A percentile compares a stretch with the other conserved stretches of the same genome.
Conservation (phyloP, 2,329 filamentous ascomycete genomes). For the Aspergillus bombycis region DNA sequence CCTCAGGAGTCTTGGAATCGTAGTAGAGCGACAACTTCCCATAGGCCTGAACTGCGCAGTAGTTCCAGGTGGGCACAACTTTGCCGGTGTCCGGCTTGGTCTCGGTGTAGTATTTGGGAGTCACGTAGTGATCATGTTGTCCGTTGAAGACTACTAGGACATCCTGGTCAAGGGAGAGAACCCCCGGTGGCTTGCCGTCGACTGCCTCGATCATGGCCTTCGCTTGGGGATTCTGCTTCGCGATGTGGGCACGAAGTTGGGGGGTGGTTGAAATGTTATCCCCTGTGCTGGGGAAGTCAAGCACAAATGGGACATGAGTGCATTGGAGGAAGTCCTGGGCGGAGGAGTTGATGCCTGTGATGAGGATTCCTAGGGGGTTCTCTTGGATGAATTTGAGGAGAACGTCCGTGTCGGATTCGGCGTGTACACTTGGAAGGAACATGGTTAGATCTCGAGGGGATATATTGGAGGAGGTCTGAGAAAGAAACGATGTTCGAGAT, state of each 20-base stretch:
- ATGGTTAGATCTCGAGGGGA: background rate
- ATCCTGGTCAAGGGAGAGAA: constrained; percentile 48
- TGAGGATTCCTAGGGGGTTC: constrained; percentile 65
- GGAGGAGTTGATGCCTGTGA: constrained; percentile 60
- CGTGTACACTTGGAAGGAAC: constrained; percentile 5
- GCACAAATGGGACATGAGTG: constrained; percentile 64
- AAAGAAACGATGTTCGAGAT: background rate
- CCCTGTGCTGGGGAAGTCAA: constrained; percentile 50
- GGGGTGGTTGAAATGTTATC: constrained; percentile 32
- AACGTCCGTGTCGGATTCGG: background rate
- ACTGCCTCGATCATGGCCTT: constrained; percentile 61
- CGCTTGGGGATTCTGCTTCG: constrained; percentile 64
- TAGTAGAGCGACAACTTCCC: constrained; percentile 59
- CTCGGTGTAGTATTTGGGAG: constrained; percentile 68
- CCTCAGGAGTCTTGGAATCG: constrained; percentile 52
- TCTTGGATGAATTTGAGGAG: constrained; percentile 59
- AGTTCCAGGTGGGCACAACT: constrained; percentile 73
- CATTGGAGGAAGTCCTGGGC: constrained; percentile 57
- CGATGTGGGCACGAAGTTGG: constrained; percentile 63
- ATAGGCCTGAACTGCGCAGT: constrained; percentile 66
- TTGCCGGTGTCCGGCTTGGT: constrained; percentile 68
- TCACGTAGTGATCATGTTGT: constrained; percentile 65
- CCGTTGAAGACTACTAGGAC: constrained; percentile 67
- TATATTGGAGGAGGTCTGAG: too few relatives aligned
- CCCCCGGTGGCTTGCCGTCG: constrained; percentile 8